phyloP scores from a whole-genome alignment of 257 asterid species.

The Fraxinus quadrangulata region DNA sequence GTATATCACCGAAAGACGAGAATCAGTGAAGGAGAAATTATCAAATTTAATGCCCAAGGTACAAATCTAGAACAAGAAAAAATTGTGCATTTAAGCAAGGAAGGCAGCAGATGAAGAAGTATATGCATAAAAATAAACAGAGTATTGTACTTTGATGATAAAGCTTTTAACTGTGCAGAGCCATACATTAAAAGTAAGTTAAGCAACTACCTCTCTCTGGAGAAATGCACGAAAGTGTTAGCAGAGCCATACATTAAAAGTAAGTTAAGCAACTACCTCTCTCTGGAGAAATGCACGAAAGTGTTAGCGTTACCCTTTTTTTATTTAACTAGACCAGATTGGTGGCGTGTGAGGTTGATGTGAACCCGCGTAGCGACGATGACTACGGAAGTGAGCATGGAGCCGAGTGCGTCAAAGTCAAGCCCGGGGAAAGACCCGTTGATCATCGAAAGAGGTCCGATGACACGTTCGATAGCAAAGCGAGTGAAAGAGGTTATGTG shows the following conservation, averaged over 20 bases:
- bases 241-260: slow-evolving; percentile 21
- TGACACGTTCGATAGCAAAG: too few species aligned
- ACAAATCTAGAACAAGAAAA: slow-evolving; percentile 1
- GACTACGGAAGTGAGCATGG: too few species aligned
- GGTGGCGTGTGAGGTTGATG: too few species aligned
- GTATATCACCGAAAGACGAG: neutral
- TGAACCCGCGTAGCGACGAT: too few species aligned
- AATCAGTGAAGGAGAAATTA: neutral
- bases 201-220: slow-evolving; percentile 75
- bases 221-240: slow-evolving; percentile 14
- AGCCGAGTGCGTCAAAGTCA: too few species aligned
- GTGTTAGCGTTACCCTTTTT: too few species aligned
- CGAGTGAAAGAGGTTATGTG: too few species aligned
- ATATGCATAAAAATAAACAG: slow-evolving; percentile 18
- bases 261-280: slow-evolving; percentile 6
- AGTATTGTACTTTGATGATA: slow-evolving; percentile 45
- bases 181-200: slow-evolving; percentile 52
- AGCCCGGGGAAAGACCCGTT: too few species aligned
- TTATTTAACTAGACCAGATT: too few species aligned
- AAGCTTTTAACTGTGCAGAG: slow-evolving; percentile 58
- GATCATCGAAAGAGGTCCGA: too few species aligned
- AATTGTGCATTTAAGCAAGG: neutral
- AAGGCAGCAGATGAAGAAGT: neutral
- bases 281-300: neutral
- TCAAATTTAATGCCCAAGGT: slow-evolving; percentile 8